phyloP scores from a whole-genome alignment of 2,329 filamentous ascomycete species.

The Alternaria rosae region DNA sequence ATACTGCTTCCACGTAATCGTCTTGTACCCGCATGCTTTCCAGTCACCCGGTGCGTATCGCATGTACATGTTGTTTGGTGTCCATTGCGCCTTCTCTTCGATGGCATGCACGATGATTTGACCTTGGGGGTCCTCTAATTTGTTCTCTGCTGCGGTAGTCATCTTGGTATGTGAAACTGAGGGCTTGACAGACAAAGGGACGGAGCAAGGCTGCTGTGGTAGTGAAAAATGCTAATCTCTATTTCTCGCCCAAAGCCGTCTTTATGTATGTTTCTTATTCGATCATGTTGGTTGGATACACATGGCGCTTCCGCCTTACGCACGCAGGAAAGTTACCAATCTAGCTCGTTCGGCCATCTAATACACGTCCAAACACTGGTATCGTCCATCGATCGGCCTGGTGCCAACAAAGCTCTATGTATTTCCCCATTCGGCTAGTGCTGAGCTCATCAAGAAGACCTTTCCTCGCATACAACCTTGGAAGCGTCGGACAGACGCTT shows the following conservation, averaged over 20 bases:
- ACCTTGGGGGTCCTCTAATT: not conserved
- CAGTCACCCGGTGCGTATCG: constrained; percentile 12
- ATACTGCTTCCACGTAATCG: not conserved
- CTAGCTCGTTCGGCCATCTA: not conserved
- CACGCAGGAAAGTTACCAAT: not conserved
- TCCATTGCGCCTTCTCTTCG: constrained; percentile 24
- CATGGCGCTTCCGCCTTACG: not conserved
- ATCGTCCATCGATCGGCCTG: not conserved
- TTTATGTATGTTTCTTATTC: not conserved
- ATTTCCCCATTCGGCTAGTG: not conserved
- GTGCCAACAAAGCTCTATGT: not conserved
- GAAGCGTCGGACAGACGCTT: not conserved
- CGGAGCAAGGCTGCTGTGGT: not conserved
- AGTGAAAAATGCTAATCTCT: not conserved
- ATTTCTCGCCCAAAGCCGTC: not conserved
- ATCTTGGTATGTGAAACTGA: not conserved
- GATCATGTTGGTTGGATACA: not conserved
- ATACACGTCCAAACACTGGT: not conserved
- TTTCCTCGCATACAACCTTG: not conserved
- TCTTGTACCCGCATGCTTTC: not conserved
- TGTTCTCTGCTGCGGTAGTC: not conserved
- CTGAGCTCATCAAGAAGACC: not conserved
- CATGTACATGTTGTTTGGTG: constrained; percentile 17
- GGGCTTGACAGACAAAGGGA: not conserved
- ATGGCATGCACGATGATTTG: constrained; percentile 19